Percentiles rank a stretch among this genome's conserved stretches.
Conservation (phyloP, 2,329 filamentous ascomycete species). For the Penicillium crustosum region DNA sequence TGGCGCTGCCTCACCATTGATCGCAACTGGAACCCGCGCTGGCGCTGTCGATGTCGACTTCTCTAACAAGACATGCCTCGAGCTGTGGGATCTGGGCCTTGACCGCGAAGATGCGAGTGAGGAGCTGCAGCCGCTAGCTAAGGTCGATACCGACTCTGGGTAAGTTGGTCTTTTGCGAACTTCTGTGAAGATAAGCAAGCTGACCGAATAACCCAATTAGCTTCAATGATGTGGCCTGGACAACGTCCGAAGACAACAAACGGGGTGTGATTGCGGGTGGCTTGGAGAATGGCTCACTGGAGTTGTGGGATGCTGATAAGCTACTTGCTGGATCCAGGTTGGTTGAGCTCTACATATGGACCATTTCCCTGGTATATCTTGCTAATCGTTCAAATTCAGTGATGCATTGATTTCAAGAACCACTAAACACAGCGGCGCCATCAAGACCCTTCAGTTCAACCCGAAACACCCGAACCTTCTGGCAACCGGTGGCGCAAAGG, state of each 20-base stretch:
- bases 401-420: slow-evolving; percentile 85
- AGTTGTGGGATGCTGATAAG: slow-evolving; percentile 87
- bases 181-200: slow-evolving; percentile 7
- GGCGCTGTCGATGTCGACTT: slow-evolving; percentile 97
- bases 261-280: slow-evolving; percentile 91
- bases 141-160: slow-evolving; percentile 86
- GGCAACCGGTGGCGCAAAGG: slow-evolving; percentile 89
- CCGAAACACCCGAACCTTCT: slow-evolving; percentile 86
- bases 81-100: slow-evolving; percentile 91
- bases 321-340: slow-evolving; percentile 55
- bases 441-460: slow-evolving; percentile 97
- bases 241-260: slow-evolving; percentile 73
- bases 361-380: background rate
- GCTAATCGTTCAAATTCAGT: slow-evolving; percentile 33
- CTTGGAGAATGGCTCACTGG: slow-evolving; percentile 88
- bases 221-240: slow-evolving; percentile 97
- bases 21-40: slow-evolving; percentile 91
- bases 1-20: slow-evolving; percentile 70
- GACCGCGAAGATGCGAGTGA: slow-evolving; percentile 72
- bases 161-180: slow-evolving; percentile 43
- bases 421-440: slow-evolving; percentile 84
- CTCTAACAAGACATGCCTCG: slow-evolving; percentile 92
- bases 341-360: slow-evolving; percentile 17
- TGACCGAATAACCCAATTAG: slow-evolving; percentile 50
- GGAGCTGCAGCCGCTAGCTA: slow-evolving; percentile 82